Evolutionary conservation across 306 rosid genomes (phyloP).

Genomic region (Gynostemma pentaphyllum): DNA sequence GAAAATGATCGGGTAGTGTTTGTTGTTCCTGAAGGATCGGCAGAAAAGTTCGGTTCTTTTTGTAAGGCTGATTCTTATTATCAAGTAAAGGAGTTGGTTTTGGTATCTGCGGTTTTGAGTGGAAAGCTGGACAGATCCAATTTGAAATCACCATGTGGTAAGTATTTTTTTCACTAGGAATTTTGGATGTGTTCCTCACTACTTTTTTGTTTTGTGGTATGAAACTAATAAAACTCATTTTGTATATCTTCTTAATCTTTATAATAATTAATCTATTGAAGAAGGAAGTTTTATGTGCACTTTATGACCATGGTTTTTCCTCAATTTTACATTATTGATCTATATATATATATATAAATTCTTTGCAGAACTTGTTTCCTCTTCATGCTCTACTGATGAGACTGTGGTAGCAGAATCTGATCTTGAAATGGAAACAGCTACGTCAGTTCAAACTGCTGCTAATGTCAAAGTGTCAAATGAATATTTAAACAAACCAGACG

Average conservation of each 20-base stretch:
- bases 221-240: not conserved
- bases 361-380: conserved; percentile 68
- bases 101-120: conserved; percentile 50
- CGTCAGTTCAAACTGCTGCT: conserved; percentile 30
- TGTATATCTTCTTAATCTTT: too few relatives aligned
- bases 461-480: conserved; percentile 17
- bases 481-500: conserved; percentile 13
- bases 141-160: conserved; percentile 62
- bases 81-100: conserved; percentile 48
- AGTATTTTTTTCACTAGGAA: conserved; percentile 9
- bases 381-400: conserved; percentile 85
- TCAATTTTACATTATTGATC: not conserved
- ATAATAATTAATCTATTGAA: not conserved
- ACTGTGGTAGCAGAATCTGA: conserved; percentile 86
- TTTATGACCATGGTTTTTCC: not conserved
- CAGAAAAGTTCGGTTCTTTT: conserved; percentile 27
- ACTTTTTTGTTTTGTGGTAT: not conserved
- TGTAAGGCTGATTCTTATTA: conserved; percentile 38
- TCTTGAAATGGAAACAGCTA: conserved; percentile 56
- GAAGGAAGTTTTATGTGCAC: not conserved
- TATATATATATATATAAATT: not conserved
- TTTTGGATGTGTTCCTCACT: not conserved
- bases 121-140: conserved; percentile 58
- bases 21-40: conserved; percentile 50
- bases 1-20: conserved; percentile 43